Conservation (phyloP, 495 filamentous ascomycete species). For the Lineolata rhizophorae region DNA sequence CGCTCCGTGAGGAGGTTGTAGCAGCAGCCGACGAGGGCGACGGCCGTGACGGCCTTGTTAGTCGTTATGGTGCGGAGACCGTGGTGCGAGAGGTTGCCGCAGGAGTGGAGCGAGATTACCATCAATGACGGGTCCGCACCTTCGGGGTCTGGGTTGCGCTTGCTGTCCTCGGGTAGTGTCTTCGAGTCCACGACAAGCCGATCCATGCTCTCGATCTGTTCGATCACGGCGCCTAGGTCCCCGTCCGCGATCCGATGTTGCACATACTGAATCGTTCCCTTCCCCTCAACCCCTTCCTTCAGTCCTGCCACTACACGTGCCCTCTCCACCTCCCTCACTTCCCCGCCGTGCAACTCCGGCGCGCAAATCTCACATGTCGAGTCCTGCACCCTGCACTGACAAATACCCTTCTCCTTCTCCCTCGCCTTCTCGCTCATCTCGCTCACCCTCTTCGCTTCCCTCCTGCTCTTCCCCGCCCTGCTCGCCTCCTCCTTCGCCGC, state of each 20-base stretch:
- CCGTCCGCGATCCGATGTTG: constrained; percentile 30
- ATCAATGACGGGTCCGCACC: constrained; percentile 27
- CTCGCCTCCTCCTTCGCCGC: no score
- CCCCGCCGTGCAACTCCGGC: no score
- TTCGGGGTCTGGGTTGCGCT: no score
- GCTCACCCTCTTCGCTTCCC: constrained; percentile 4
- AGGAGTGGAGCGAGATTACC: constrained; percentile 89
- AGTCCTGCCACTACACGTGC: no score
- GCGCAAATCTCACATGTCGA: no score
- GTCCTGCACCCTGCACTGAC: no score
- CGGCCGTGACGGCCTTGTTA: constrained; percentile 63
- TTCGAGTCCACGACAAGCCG: no score
- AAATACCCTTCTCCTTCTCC: constrained; percentile 9
- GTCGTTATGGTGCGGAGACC: constrained; percentile 65
- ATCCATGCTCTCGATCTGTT: constrained; percentile 11
- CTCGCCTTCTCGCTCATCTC: no score
- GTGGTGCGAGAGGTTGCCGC: constrained; percentile 90
- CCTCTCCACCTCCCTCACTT: no score
- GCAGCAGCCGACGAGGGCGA: constrained; percentile 92
- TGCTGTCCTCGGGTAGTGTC: no score
- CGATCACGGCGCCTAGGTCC: constrained; percentile 15
- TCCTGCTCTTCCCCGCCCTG: constrained; percentile 3
- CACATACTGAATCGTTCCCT: constrained; percentile 28
- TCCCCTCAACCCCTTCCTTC: constrained; percentile 17
- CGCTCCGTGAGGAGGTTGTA: constrained; percentile 91